Base-by-base conservation (phyloP, 352 stramenopile genomes). In the Phytophthora litchii region DNA sequence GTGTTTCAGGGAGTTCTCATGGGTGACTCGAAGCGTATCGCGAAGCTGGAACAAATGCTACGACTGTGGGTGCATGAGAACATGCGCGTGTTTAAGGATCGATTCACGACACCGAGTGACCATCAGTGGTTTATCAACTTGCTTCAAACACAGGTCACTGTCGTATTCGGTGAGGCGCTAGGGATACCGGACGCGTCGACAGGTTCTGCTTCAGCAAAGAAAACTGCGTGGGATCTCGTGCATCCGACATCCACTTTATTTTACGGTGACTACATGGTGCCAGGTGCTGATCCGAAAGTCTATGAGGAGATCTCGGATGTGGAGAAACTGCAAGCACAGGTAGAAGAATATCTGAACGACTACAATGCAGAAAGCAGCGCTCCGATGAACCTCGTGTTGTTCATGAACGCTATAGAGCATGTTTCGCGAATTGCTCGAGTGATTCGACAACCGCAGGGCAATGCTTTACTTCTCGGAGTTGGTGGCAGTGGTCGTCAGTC, bases 261-360 rank as follows among this genome's bases (percentile, higher is more conserved):
- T 46, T 98, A 92, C 51, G 92, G 88, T 8, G 95, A 98, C 65
- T 98, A 97, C 58, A 90, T 98, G 82, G 76, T 97, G 0, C 89
- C 90, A 13, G 92, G 92, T 4, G 91, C 89, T 3, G 90, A 97
- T 17, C 90, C 92, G 3, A 94, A 91, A 36, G 61, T 95, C 4
- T 98, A 98, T 58, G 92, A 97, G 51, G 91, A 98, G 48, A 89
- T 97, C 12, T 60, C 80, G 2, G 91, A 97, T 54, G 74, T 97
- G 16, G 83, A 94, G 3, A 92, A 90, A 49, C 67, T 95, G 1
- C 80, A 91, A 57, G 48, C 70, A 0, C 77, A 92, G 57, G 75
- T 96, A 7, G 83, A 95, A 44, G 87, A 96, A 50, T 94, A 95
- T 32, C 46, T 96, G 19, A 91, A 83, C 41, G 88, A 96, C 62